A percentile compares a stretch with the other conserved stretches of the same genome.
These are phyloP conservation scores for Candida ovalis DNA, from an alignment of 805 yeast genomes.

Conservation along the genomic window DNA sequence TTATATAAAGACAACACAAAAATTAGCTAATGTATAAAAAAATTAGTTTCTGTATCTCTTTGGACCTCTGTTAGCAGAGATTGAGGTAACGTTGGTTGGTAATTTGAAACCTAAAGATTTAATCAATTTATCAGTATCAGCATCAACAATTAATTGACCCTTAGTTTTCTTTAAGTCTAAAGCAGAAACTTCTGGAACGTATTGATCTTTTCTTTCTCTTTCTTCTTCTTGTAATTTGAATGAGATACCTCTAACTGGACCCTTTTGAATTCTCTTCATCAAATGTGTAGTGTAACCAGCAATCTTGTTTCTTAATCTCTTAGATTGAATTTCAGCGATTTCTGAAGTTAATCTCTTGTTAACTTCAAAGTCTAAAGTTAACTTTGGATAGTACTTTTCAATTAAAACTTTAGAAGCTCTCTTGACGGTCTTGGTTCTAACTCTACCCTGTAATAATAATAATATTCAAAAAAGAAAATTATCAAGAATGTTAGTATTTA, in stretches of 20 bases:
- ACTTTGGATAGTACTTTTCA: slow-evolving; percentile 99
- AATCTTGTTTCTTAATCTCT: slow-evolving; percentile 99
- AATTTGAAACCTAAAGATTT: slow-evolving; percentile 88
- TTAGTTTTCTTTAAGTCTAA: slow-evolving; percentile 95
- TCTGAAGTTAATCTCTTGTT: slow-evolving; percentile 99
- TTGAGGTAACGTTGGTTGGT: slow-evolving; percentile 81
- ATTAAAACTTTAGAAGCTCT: slow-evolving; percentile 99
- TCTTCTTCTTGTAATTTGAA: slow-evolving; percentile 99
- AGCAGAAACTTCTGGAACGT: slow-evolving; percentile 99
- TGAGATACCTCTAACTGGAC: slow-evolving; percentile 99
- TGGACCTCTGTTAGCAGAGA: slow-evolving; percentile 87
- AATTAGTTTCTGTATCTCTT: slow-evolving; percentile 84
- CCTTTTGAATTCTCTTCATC: slow-evolving; percentile 99
- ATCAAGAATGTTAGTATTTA: slow-evolving; percentile 2
- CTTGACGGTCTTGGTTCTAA: slow-evolving; percentile 99
- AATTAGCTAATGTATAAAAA: slow-evolving; percentile 7
- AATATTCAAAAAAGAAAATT: not conserved
- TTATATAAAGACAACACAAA: too few species aligned
- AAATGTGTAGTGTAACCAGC: slow-evolving; percentile 99
- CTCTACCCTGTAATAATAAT: slow-evolving; percentile 78
- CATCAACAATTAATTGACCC: slow-evolving; percentile 94
- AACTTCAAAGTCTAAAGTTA: slow-evolving; percentile 98
- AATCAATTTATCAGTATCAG: slow-evolving; percentile 93
- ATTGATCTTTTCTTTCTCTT: slow-evolving; percentile 99
- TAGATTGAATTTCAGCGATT: slow-evolving; percentile 98